Conservation (phyloP, 495 filamentous ascomycete species). For the Talaromyces proteolyticus region DNA sequence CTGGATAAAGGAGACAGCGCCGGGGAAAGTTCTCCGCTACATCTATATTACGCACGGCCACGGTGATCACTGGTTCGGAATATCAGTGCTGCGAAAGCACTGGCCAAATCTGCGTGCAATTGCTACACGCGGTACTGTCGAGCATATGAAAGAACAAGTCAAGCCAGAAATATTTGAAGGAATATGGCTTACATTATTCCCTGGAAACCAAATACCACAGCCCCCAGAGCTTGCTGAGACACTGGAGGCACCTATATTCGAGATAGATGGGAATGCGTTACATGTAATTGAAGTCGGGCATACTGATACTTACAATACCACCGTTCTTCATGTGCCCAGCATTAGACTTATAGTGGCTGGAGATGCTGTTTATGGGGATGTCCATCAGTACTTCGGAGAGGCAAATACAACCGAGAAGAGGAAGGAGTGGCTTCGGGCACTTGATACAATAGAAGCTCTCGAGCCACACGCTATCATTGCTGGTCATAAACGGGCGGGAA, state of each 20-base stretch:
- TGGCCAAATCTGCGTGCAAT: not conserved
- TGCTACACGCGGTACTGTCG: not conserved
- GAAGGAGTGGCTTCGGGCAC: slow-evolving; percentile 22
- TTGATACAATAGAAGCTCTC: slow-evolving; percentile 23
- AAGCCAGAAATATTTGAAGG: not conserved
- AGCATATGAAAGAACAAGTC: not conserved
- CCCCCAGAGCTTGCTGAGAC: not conserved
- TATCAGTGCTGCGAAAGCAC: not conserved
- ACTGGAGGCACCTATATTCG: not conserved
- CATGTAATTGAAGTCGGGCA: slow-evolving; percentile 22
- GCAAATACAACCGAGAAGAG: slow-evolving; percentile 16
- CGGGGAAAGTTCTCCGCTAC: slow-evolving; percentile 12
- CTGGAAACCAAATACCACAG: not conserved
- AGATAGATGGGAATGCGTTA: slow-evolving; percentile 11
- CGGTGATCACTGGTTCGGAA: slow-evolving; percentile 18
- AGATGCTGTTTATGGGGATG: slow-evolving; percentile 31
- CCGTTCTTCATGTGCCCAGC: slow-evolving; percentile 20
- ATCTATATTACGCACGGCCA: slow-evolving; percentile 39
- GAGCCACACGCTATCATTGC: not conserved
- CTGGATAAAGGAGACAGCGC: slow-evolving; percentile 19
- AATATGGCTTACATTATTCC: not conserved
- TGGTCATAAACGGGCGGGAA: not conserved
- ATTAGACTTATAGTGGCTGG: slow-evolving; percentile 20
- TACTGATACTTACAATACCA: slow-evolving; percentile 22
- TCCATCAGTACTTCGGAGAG: slow-evolving; percentile 27